phyloP scores from a whole-genome alignment of 2,329 filamentous ascomycete genomes.

The Arachnopeziza araneosa region DNA sequence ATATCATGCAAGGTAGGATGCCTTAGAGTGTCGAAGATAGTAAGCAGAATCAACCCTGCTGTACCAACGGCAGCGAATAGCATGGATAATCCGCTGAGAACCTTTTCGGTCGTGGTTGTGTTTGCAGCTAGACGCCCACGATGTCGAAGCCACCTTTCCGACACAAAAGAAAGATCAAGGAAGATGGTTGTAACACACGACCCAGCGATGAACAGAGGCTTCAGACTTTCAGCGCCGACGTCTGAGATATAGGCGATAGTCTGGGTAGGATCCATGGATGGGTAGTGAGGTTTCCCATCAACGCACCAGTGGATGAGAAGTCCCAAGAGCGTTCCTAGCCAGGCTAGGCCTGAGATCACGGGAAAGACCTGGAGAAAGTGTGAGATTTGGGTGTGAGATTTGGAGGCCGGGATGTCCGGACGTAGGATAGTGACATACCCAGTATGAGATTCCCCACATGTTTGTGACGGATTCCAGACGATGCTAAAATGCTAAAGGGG shows the following conservation, averaged over 20 bases:
- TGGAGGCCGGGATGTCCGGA: background rate
- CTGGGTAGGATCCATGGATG: slow-evolving; percentile 53
- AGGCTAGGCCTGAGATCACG: slow-evolving; percentile 56
- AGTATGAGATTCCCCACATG: slow-evolving; percentile 33
- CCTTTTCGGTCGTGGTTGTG: slow-evolving; percentile 54
- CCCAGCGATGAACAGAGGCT: slow-evolving; percentile 74
- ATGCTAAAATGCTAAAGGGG: background rate
- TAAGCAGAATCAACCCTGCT: slow-evolving; percentile 72
- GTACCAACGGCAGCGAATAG: slow-evolving; percentile 69
- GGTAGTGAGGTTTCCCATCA: slow-evolving; percentile 48
- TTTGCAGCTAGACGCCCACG: slow-evolving; percentile 73
- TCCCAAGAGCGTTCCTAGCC: slow-evolving; percentile 26
- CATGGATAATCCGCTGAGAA: slow-evolving; percentile 57
- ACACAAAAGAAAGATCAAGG: slow-evolving; percentile 73
- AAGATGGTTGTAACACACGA: slow-evolving; percentile 67
- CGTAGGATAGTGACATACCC: slow-evolving; percentile 37
- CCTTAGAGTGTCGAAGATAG: slow-evolving; percentile 76
- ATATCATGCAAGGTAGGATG: slow-evolving; percentile 64
- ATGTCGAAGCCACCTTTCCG: slow-evolving; percentile 83
- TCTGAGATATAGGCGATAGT: slow-evolving; percentile 69
- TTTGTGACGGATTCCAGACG: background rate
- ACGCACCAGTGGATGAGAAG: slow-evolving; percentile 50
- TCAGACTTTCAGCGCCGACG: slow-evolving; percentile 55
- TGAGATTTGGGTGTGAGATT: background rate
- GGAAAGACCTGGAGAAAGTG: slow-evolving; percentile 50